A percentile compares a stretch with the other conserved stretches of the same genome.
phyloP scores from a whole-genome alignment of 2,329 filamentous ascomycete species.

The Paraphoma sp. region DNA sequence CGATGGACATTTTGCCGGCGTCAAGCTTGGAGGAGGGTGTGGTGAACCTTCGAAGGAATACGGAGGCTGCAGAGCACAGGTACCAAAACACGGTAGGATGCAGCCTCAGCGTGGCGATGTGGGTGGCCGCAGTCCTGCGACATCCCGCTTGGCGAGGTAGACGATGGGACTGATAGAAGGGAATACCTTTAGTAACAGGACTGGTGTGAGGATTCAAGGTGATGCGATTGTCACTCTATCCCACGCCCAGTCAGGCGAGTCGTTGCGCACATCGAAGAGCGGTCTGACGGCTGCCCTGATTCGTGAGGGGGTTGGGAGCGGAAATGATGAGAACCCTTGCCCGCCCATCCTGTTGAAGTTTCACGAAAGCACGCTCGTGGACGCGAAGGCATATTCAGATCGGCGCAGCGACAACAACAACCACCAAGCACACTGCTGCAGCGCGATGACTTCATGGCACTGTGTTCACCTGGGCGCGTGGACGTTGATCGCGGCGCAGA shows the following conservation, averaged over 20 bases:
- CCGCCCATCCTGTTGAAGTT: slow-evolving; percentile 25
- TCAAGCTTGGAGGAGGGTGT: not conserved
- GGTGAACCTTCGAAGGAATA: no score
- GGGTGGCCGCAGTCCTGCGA: no score
- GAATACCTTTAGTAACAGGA: not conserved
- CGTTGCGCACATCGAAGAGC: slow-evolving; percentile 11
- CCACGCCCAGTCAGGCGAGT: slow-evolving; percentile 5
- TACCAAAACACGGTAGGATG: no score
- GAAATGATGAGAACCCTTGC: slow-evolving; percentile 32
- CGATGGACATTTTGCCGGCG: slow-evolving; percentile 6
- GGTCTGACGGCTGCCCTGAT: slow-evolving; percentile 21
- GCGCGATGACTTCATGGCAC: not conserved
- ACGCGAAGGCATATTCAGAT: slow-evolving; percentile 13
- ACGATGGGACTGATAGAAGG: no score
- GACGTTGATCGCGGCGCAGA: not conserved
- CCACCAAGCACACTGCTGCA: not conserved
- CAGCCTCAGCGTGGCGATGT: no score
- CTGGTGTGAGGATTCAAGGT: slow-evolving; percentile 1
- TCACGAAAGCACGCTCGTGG: slow-evolving; percentile 17
- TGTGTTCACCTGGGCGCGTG: not conserved
- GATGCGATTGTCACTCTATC: slow-evolving; percentile 14
- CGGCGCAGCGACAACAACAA: slow-evolving; percentile 10
- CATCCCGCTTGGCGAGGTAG: no score
- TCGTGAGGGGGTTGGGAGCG: slow-evolving; percentile 25
- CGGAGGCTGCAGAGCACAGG: no score